Evolutionary conservation across 805 yeast genomes (phyloP), one percentile per base, ranked within the genome.

Genomic region (Tetrapisispora nanseiensis): DNA sequence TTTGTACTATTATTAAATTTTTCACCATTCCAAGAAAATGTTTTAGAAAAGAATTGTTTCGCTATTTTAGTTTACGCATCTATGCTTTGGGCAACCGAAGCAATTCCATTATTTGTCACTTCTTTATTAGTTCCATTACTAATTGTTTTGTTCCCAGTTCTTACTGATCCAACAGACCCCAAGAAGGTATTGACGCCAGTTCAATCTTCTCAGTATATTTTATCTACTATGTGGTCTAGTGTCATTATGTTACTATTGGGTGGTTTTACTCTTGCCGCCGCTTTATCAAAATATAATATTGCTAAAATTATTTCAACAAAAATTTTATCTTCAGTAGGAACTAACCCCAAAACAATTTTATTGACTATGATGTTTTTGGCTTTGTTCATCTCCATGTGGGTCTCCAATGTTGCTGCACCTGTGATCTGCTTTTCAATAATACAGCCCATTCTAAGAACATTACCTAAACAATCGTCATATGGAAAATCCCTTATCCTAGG

Each of bases 361-460:
- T 63, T 89, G 33, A 76, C 90, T 4, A 80, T 86, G 46, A 86
- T 92, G 97, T 66, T 74, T 37, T 90, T 90, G 26, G 85, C 97
- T 0, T 68, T 89, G 31, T 78, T 90, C 54, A 78, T 85, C 32
- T 79, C 95, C 5, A 87, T 90, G 86, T 89, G 95, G 94, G 92
- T 90, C 31, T 82, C 95, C 21, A 90, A 90, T 60, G 97, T 90
- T 33, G 98, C 98, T 1, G 92, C 97, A 1, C 98, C 98, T 0
- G 97, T 90, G 3, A 71, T 90, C 42, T 84, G 95, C 64, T 86
- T 75, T 55, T 86, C 96, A 6, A 83, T 90, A 48, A 80, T 90
- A 45, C 96, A 89, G 62, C 97, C 97, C 0, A 68, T 90, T 19
- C 67, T 90, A 50, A 73, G 95, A 55, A 85, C 94, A 0, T 66